Percentiles rank a stretch among this genome's conserved stretches.
Evolutionary conservation across 495 filamentous ascomycete species (phyloP).

Genomic region (Hypoxylon lienhwacheense): DNA sequence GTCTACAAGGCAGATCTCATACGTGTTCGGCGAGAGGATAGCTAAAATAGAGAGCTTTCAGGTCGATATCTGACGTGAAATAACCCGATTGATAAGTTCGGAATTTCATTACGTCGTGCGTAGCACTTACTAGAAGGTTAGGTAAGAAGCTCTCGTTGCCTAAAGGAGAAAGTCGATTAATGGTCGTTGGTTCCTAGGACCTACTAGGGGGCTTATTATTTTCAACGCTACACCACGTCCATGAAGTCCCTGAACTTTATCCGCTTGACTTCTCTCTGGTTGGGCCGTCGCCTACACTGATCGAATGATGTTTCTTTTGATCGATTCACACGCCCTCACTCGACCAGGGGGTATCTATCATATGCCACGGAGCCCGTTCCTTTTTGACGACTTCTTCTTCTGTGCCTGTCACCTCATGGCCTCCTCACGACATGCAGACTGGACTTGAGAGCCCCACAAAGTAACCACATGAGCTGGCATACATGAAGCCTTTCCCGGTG

Average conservation of each 20-base stretch:
- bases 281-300: conserved; percentile 19
- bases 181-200: conserved; percentile 13
- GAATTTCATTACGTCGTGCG: conserved; percentile 16
- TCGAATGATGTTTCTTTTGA: conserved; percentile 34
- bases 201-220: no score
- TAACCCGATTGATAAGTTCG: conserved; percentile 25
- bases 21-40: conserved; percentile 32
- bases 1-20: conserved; percentile 35
- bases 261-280: conserved; percentile 15
- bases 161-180: conserved; percentile 28
- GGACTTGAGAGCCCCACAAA: conserved; percentile 34
- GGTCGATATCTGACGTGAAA: conserved; percentile 30
- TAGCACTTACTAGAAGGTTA: background rate
- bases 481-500: conserved; percentile 39
- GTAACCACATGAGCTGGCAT: conserved; percentile 39
- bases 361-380: conserved; percentile 29
- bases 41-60: conserved; percentile 6
- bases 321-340: conserved; percentile 15
- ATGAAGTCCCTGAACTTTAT: conserved; percentile 16
- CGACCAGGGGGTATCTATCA: conserved; percentile 31
- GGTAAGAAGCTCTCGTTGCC: conserved; percentile 28
- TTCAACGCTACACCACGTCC: conserved; percentile 22
- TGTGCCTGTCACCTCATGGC: conserved; percentile 27
- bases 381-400: conserved; percentile 23
- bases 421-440: conserved; percentile 33